Evolutionary conservation across 805 yeast species (phyloP).

Genomic region (Saturnispora diversa): DNA sequence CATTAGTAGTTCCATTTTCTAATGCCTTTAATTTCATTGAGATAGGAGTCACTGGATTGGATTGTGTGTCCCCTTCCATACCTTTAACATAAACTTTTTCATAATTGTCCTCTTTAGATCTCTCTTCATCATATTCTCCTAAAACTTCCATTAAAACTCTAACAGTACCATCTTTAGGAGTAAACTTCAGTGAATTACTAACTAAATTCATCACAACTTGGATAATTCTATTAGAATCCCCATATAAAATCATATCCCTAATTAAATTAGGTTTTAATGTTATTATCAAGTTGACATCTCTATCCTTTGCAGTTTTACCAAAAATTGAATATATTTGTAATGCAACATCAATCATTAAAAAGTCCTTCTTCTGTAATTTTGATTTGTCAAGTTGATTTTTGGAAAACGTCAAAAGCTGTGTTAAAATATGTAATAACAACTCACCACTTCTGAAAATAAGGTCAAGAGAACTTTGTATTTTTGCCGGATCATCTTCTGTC

Average conservation of each 20-base stretch:
- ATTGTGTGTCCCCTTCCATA: slow-evolving; percentile 11
- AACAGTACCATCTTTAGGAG: slow-evolving; percentile 82
- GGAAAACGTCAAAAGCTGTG: slow-evolving; percentile 87
- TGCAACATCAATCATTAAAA: slow-evolving; percentile 72
- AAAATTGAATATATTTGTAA: slow-evolving; percentile 82
- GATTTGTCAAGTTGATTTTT: slow-evolving; percentile 82
- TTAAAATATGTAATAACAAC: slow-evolving; percentile 74
- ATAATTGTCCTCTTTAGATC: slow-evolving; percentile 36
- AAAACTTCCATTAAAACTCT: slow-evolving; percentile 52
- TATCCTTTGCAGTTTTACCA: slow-evolving; percentile 69
- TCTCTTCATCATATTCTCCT: slow-evolving; percentile 60
- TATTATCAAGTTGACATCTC: slow-evolving; percentile 61
- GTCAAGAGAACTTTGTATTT: slow-evolving; percentile 67
- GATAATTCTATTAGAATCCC: slow-evolving; percentile 83
- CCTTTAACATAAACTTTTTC: slow-evolving; percentile 39
- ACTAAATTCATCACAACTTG: slow-evolving; percentile 91
- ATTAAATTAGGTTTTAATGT: slow-evolving; percentile 51
- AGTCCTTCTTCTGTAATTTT: slow-evolving; percentile 74
- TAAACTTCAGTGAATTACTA: slow-evolving; percentile 83
- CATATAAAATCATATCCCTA: slow-evolving; percentile 61
- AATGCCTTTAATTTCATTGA: not conserved
- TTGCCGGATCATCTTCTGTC: slow-evolving; percentile 67
- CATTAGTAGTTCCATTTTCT: slow-evolving; percentile 2
- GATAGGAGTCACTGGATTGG: slow-evolving; percentile 10
- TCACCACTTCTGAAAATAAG: slow-evolving; percentile 90